These are phyloP conservation scores for Monosporascus ibericus DNA, from an alignment of 2,329 filamentous ascomycete genomes.

Conservation along the genomic window DNA sequence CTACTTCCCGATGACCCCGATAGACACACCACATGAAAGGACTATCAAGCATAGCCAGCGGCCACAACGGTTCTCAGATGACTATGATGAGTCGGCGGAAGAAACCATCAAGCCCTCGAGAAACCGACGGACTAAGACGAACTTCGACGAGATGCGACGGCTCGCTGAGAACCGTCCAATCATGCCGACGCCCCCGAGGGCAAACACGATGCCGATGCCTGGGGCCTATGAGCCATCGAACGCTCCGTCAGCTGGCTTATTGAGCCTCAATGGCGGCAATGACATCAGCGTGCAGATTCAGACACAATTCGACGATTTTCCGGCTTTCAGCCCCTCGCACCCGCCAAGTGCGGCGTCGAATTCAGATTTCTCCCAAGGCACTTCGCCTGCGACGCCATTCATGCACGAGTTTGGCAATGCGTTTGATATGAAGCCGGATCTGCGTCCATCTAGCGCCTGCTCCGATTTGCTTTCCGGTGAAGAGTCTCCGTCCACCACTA, in stretches of 20 bases:
- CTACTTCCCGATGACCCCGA: constrained; percentile 62
- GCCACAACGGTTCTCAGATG: constrained; percentile 49
- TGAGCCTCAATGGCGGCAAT: constrained; percentile 42
- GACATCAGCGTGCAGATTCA: constrained; percentile 29
- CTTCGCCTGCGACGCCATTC: constrained; percentile 46
- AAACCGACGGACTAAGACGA: constrained; percentile 40
- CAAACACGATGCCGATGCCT: constrained; percentile 38
- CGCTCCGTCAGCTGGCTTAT: constrained; percentile 51
- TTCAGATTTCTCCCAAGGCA: constrained; percentile 43
- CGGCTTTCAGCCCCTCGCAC: constrained; percentile 20
- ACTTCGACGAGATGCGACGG: constrained; percentile 54
- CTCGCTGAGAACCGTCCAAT: constrained; percentile 46
- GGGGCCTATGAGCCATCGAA: constrained; percentile 38
- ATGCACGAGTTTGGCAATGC: constrained; percentile 34
- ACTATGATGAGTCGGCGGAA: constrained; percentile 61
- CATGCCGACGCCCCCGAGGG: constrained; percentile 49
- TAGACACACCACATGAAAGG: constrained; percentile 53
- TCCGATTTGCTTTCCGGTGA: constrained; percentile 10
- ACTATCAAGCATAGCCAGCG: constrained; percentile 35
- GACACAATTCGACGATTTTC: constrained; percentile 32
- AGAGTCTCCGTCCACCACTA: constrained; percentile 17
- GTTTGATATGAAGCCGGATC: constrained; percentile 39
- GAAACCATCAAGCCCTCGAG: constrained; percentile 56
- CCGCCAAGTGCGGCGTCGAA: constrained; percentile 37
- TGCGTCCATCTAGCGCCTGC: constrained; percentile 23